These are phyloP conservation scores for Hypoxylon sp. DNA, from an alignment of 2,329 filamentous ascomycete species.

Conservation along the genomic window DNA sequence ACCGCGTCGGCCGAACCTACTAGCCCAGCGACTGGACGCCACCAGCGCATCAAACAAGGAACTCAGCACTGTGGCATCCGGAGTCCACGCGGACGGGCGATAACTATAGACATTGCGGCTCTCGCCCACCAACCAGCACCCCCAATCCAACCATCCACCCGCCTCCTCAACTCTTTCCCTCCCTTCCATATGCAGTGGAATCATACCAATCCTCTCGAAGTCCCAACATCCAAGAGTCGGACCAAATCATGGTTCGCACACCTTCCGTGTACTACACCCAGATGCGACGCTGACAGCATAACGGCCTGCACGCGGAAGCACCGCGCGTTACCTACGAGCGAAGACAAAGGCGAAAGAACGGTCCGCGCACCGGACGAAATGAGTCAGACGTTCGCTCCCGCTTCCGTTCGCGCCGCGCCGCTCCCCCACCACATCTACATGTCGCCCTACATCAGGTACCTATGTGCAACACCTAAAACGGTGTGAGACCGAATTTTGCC, in stretches of 20 bases:
- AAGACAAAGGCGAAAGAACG: not conserved
- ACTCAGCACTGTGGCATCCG: not conserved
- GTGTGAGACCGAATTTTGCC: not conserved
- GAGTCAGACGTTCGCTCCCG: slow-evolving; percentile 9
- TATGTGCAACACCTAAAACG: not conserved
- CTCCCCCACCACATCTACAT: not conserved
- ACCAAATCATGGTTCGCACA: slow-evolving; percentile 3
- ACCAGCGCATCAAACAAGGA: not conserved
- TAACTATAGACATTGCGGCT: slow-evolving; percentile 16
- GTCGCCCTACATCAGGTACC: not conserved
- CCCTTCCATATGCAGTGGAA: not conserved
- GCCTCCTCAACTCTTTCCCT: not conserved
- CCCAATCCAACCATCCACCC: not conserved
- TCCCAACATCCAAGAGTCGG: slow-evolving; percentile 9
- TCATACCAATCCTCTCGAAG: not conserved
- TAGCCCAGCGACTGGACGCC: not conserved
- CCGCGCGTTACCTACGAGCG: not conserved
- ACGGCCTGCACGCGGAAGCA: not conserved
- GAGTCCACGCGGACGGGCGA: not conserved
- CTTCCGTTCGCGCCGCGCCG: not conserved
- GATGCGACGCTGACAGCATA: slow-evolving; percentile 25
- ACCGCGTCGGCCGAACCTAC: not conserved
- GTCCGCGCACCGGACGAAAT: slow-evolving; percentile 6
- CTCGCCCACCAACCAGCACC: slow-evolving; percentile 10
- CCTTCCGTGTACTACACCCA: not conserved